Conservation (phyloP, 2,329 filamentous ascomycete genomes). For the Aspergillus quadricinctus region DNA sequence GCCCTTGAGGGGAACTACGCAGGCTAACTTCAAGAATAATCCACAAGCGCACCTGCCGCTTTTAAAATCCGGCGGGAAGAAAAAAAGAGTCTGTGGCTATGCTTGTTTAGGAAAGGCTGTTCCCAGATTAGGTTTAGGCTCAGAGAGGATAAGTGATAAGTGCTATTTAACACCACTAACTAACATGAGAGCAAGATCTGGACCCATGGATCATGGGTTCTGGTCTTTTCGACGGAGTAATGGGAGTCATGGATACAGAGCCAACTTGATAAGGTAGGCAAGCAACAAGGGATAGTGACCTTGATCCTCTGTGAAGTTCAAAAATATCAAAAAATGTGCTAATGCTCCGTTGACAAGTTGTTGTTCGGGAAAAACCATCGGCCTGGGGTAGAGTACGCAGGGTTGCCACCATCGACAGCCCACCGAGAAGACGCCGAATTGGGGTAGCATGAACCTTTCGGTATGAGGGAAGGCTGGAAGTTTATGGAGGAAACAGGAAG, state of each 20-base stretch:
- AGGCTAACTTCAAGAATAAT: background rate
- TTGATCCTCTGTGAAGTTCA: no score
- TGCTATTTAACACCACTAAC: no score
- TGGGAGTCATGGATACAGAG: no score
- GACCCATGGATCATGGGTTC: background rate
- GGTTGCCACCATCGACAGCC: background rate
- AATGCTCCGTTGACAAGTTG: no score
- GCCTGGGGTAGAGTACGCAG: background rate
- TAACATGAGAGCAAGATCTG: no score
- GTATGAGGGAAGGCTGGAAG: background rate
- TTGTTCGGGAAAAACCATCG: no score
- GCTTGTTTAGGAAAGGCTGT: no score
- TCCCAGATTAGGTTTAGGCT: no score
- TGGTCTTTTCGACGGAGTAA: no score
- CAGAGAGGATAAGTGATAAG: no score
- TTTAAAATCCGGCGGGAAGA: background rate
- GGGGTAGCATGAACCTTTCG: background rate
- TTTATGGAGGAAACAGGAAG: background rate
- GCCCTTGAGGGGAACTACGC: background rate
- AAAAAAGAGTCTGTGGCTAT: background rate
- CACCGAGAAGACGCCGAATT: background rate
- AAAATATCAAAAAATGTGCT: no score
- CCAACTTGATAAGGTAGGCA: background rate
- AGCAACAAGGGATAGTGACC: background rate
- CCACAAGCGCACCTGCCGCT: conserved; percentile 12